phyloP scores from a whole-genome alignment of 2,329 filamentous ascomycete species.

The Neopestalotiopsis sp. region DNA sequence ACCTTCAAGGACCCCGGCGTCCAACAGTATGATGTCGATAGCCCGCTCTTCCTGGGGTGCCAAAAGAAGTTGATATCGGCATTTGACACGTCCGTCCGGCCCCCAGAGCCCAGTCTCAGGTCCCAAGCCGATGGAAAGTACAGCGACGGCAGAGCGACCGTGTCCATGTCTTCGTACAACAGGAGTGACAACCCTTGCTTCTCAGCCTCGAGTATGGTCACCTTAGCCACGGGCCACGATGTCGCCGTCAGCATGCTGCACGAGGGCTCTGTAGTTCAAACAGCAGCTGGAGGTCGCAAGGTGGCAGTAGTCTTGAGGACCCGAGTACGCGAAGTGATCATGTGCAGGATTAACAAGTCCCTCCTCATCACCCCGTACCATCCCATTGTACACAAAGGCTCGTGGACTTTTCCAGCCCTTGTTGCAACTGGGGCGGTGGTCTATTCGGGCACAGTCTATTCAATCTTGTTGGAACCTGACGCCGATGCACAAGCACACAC shows the following conservation, averaged over 20 bases:
- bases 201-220: conserved; percentile 51
- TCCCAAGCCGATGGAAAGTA: conserved; percentile 13
- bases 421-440: conserved; percentile 36
- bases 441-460: conserved; percentile 61
- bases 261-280: conserved; percentile 52
- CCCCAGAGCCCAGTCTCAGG: conserved; percentile 42
- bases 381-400: conserved; percentile 48
- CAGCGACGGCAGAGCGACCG: not conserved
- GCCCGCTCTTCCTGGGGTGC: conserved; percentile 57
- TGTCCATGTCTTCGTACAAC: conserved; percentile 52
- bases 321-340: conserved; percentile 39
- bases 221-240: conserved; percentile 44
- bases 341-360: conserved; percentile 49
- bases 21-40: conserved; percentile 55
- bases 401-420: conserved; percentile 54
- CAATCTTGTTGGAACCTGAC: conserved; percentile 57
- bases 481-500: conserved; percentile 52
- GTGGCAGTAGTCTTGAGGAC: conserved; percentile 60
- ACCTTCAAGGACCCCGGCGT: conserved; percentile 67
- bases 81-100: conserved; percentile 50
- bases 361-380: conserved; percentile 66
- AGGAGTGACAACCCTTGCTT: conserved; percentile 54
- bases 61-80: conserved; percentile 53
- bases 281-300: conserved; percentile 52
- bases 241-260: conserved; percentile 50